phyloP scores from a whole-genome alignment of 345 rosid genomes.

The Physaria fendleri region DNA sequence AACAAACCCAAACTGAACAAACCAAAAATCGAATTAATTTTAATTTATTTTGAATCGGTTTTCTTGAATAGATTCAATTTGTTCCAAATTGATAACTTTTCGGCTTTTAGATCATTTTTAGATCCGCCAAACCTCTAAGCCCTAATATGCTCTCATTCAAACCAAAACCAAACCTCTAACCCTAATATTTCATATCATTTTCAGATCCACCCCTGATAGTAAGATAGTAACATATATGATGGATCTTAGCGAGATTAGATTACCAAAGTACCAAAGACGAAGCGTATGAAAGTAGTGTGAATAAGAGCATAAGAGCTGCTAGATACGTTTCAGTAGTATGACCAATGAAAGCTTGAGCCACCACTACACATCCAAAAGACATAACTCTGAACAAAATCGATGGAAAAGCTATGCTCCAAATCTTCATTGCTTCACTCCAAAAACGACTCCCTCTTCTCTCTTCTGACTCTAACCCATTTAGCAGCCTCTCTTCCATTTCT shows the following conservation, averaged over 20 bases:
- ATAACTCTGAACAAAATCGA: constrained; percentile 40
- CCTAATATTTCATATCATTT: too few species aligned
- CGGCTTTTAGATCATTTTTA: too few species aligned
- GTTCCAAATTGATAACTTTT: too few species aligned
- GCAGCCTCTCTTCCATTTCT: constrained; percentile 29
- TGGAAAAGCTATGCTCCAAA: constrained; percentile 55
- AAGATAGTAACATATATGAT: too few species aligned
- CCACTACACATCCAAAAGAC: constrained; percentile 43
- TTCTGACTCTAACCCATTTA: constrained; percentile 19
- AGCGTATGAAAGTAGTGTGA: constrained; percentile 37
- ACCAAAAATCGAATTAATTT: too few species aligned
- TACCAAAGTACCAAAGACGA: constrained; percentile 43
- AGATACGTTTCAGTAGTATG: constrained; percentile 32
- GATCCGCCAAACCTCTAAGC: too few species aligned
- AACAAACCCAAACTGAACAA: too few species aligned
- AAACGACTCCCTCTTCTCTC: constrained; percentile 18
- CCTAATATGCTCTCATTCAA: too few species aligned
- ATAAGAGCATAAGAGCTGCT: constrained; percentile 48
- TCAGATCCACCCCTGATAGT: too few species aligned
- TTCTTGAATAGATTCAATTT: too few species aligned
- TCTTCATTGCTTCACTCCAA: constrained; percentile 25
- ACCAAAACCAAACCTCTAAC: too few species aligned
- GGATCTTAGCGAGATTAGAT: not conserved
- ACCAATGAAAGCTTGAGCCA: constrained; percentile 50
- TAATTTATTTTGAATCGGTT: too few species aligned